Evolutionary conservation across 352 stramenopile genomes (phyloP), one percentile per base, ranked within the genome.

Genomic region (Globisporangium middletonii): DNA sequence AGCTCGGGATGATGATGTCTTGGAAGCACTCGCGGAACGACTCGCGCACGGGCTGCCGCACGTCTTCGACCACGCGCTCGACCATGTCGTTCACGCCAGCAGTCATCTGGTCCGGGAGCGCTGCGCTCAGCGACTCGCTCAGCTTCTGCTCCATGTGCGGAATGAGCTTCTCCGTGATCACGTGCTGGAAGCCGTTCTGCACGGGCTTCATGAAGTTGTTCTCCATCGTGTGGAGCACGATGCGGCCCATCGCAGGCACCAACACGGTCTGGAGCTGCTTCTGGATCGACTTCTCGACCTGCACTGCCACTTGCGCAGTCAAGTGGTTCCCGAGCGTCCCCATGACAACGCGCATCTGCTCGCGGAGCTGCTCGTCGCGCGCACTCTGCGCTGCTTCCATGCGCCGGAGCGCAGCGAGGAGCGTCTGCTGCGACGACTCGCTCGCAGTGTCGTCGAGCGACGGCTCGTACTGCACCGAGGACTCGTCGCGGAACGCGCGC

Each of bases 121-220:
- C 74, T 6, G 68, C 74, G 30, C 73, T 65, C 27, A 92, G 57
- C 11, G 79, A 83, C 13, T 87, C 71, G 60, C 77, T 73, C 42
- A 92, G 65, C 64, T 89, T 92, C 18, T 72, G 66, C 57, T 89
- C 77, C 73, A 92, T 89, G 42, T 84, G 53, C 4, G 82, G 79
- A 43, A 92, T 77, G 30, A 92, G 59, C 45, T 82, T 81, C 50
- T 92, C 82, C 12, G 68, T 63, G 55, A 92, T 89, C 26, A 86
- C 73, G 47, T 85, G 79, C 63, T 93, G 78, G 53, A 93, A 89
- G 11, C 79, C 78, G 43, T 73, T 88, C 53, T 89, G 79, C 43
- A 92, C 78, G 4, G 84, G 84, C 62, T 94, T 91, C 78, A 92
- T 88, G 43, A 92, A 91, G 56, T 91, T 94, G 67, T 91, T 89